Conservation (phyloP, 345 rosid species). For the Brassica juncea region DNA sequence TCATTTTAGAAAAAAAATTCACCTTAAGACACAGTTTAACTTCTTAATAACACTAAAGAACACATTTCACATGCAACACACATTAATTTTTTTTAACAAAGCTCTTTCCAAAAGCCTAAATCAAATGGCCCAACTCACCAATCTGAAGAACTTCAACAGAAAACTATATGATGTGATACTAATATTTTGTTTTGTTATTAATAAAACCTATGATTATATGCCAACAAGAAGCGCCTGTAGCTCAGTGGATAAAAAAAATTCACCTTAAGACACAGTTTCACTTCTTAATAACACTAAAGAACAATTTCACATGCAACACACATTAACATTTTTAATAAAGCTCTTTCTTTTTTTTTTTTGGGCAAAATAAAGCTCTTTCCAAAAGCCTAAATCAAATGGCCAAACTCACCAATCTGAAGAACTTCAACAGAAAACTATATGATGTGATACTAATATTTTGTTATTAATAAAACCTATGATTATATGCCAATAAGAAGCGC, state of each 20-base stretch:
- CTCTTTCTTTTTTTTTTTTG: no score
- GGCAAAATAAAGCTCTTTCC: not conserved
- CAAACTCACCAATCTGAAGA: slow-evolving; percentile 39
- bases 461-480: no score
- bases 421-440: slow-evolving; percentile 7
- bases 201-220: no score
- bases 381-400: slow-evolving; percentile 10
- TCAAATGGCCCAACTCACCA: slow-evolving; percentile 33
- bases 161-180: not conserved
- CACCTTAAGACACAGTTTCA: no score
- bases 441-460: no score
- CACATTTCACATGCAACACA: no score
- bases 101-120: slow-evolving; percentile 5
- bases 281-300: no score
- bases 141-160: slow-evolving; percentile 28
- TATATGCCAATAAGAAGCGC: slow-evolving; percentile 40
- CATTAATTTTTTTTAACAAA: not conserved
- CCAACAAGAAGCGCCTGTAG: slow-evolving; percentile 65
- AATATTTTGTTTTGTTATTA: no score
- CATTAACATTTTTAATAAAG: not conserved
- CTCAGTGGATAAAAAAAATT: slow-evolving; percentile 33
- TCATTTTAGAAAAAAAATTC: not conserved
- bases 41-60: no score
- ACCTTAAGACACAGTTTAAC: no score
- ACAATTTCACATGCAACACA: no score